Base-by-base conservation (phyloP, 2,329 filamentous ascomycete species). In the Ophiostoma himal-ulmi region DNA sequence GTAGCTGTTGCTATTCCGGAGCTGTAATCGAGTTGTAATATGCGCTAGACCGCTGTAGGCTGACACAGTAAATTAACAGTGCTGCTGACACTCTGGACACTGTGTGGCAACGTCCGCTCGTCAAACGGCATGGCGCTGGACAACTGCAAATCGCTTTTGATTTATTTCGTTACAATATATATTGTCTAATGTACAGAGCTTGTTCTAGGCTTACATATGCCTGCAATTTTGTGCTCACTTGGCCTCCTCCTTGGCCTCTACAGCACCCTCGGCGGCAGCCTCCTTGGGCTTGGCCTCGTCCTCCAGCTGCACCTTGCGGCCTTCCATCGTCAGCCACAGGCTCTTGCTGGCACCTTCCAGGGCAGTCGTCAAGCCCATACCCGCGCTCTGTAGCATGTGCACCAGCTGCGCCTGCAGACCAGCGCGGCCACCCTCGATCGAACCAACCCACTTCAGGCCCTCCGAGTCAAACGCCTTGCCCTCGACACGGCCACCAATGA, bases 241-340 rank as follows among this genome's bases (percentile, higher is more conserved):
- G 34, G 13, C 48, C 67, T 67, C 36, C 62, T 36, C 39, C 37
- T 69, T 30, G 34, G 26, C 75, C 44, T 76, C 76, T 5, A 7
- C 34, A 3, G 34, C 30, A 34, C 26, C 57, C 22, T 30, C 57
- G 4, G 57, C 36, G 20, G 62, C 37, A 13, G 26, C 44, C 34
- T 67, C 66, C 66, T 34, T 52, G 39, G 39, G 39, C 67, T 71
- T 66, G 60, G 77, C 76, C 75, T 92, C 89, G 75, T 94, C 91
- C 77, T 97, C 93, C 78, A 99, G 80, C 81, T 94, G 90, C 67
- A 83, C 87, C 80, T 89, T 88, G 78, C 94, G 85, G 67, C 91
- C 88, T 83, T 98, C 94, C 76, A 99, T 82, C 14, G 94, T 92
- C 73, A 97, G 85, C 85, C 94, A 98, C 75, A 99, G 78, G 77